These are phyloP conservation scores for Zymoseptoria passerinii DNA, from an alignment of 2,329 filamentous ascomycete species.

Conservation along the genomic window DNA sequence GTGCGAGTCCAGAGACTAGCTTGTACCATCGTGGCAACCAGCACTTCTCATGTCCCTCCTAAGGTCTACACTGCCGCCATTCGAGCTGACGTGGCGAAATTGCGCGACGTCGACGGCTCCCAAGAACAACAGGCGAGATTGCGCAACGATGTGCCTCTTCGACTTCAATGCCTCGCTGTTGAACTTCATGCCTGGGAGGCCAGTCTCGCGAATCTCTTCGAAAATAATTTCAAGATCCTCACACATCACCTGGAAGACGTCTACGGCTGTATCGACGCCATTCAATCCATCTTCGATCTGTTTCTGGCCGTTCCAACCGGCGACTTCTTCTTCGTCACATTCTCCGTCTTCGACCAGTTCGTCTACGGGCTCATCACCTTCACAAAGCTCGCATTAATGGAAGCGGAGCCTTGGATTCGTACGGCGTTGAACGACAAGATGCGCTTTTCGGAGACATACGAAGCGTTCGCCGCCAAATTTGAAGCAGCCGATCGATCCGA, in stretches of 20 bases:
- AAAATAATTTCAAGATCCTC: conserved; percentile 15
- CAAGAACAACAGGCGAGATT: conserved; percentile 2
- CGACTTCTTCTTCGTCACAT: conserved; percentile 22
- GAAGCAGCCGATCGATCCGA: conserved; percentile 12
- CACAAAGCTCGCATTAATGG: conserved; percentile 22
- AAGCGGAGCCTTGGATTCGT: conserved; percentile 26
- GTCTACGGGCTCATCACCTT: conserved; percentile 25
- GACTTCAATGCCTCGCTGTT: conserved; percentile 21
- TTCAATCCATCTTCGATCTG: conserved; percentile 20
- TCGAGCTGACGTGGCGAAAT: conserved; percentile 20
- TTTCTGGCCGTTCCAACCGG: conserved; percentile 22
- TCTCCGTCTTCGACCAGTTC: conserved; percentile 25
- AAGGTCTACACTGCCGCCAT: conserved; percentile 23
- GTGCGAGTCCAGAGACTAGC: conserved; percentile 23
- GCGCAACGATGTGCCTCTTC: conserved; percentile 15
- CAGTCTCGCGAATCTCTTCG: conserved; percentile 20
- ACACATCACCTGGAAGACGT: conserved; percentile 21
- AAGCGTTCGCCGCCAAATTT: conserved; percentile 16
- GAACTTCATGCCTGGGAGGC: conserved; percentile 24
- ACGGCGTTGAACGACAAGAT: conserved; percentile 14
- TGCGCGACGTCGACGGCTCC: conserved; percentile 11
- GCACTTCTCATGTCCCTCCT: conserved; percentile 19
- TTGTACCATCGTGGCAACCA: conserved; percentile 19
- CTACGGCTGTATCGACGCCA: conserved; percentile 19
- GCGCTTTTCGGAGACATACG: conserved; percentile 17